phyloP scores from a whole-genome alignment of 345 rosid genomes.

The Stellera chamaejasme region DNA sequence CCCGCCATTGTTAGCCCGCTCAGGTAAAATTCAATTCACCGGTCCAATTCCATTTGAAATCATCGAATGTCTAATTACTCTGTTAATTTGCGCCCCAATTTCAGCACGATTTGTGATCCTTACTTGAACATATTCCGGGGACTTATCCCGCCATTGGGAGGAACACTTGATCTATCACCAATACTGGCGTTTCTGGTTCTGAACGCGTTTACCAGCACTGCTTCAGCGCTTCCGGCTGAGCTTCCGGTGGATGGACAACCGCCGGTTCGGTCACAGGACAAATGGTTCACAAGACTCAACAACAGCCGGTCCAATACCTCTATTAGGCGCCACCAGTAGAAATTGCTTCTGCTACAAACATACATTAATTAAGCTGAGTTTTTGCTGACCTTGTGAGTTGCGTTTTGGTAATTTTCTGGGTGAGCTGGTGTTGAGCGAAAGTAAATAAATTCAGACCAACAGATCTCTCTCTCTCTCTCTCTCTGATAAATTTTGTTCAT shows the following conservation, averaged over 20 bases:
- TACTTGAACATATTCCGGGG: constrained; percentile 95
- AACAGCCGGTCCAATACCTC: constrained; percentile 25
- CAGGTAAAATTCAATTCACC: constrained; percentile 35
- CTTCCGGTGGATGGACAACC: constrained; percentile 37
- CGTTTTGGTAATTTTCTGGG: too few relatives aligned
- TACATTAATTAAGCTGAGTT: too few relatives aligned
- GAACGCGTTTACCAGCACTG: constrained; percentile 72
- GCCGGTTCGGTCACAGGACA: constrained; percentile 36
- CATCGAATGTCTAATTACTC: neutral
- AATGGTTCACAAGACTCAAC: constrained; percentile 63
- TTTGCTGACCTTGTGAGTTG: too few relatives aligned
- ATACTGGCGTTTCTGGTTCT: constrained; percentile 80
- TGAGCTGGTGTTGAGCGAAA: neutral
- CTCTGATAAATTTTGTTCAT: too few relatives aligned
- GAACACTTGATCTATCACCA: constrained; percentile 78
- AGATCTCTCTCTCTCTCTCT: constrained; percentile 9
- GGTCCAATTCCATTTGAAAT: neutral
- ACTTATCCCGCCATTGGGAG: constrained; percentile 89
- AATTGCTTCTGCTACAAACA: neutral
- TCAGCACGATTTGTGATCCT: constrained; percentile 86
- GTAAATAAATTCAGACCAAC: constrained; percentile 5
- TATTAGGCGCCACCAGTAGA: constrained; percentile 6
- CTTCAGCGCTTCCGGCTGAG: constrained; percentile 81
- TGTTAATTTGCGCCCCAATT: constrained; percentile 4
- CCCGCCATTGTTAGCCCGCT: constrained; percentile 92